phyloP scores from a whole-genome alignment of 2,329 filamentous ascomycete genomes.

The Paracoccidioides lutzii region DNA sequence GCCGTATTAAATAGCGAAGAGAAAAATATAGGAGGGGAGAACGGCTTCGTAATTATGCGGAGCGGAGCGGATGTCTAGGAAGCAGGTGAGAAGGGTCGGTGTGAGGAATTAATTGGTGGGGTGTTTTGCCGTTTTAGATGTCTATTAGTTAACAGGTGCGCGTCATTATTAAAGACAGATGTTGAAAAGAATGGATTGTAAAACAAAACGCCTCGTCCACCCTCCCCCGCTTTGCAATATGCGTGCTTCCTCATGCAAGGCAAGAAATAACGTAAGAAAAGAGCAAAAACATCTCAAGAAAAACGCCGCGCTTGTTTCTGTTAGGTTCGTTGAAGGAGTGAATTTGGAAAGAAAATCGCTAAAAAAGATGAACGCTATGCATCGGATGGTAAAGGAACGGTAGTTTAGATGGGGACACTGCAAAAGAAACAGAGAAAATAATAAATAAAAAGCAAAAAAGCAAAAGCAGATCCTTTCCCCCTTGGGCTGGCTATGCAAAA shows the following conservation, averaged over 20 bases:
- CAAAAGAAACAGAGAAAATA: constrained; percentile 2
- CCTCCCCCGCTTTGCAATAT: neutral
- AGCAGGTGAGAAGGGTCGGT: too few species aligned
- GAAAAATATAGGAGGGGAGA: neutral
- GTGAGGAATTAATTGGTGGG: neutral
- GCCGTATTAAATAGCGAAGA: constrained; percentile 5
- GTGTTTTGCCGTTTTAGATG: neutral
- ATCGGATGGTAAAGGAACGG: constrained; percentile 13
- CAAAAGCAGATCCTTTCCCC: neutral
- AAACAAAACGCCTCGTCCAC: neutral
- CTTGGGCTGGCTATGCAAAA: constrained; percentile 1
- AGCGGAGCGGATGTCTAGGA: neutral
- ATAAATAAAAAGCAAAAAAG: constrained; percentile 2
- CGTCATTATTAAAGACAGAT: too few species aligned
- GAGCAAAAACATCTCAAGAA: neutral
- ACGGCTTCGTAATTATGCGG: neutral
- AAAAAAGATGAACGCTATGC: constrained; percentile 7
- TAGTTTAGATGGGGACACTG: constrained; percentile 5
- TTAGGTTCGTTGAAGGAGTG: constrained; percentile 19
- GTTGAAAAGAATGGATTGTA: too few species aligned
- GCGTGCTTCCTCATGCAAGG: constrained; percentile 11
- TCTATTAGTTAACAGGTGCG: too few species aligned
- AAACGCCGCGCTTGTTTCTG: constrained; percentile 15
- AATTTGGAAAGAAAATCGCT: constrained; percentile 19
- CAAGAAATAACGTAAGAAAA: constrained; percentile 5